A percentile compares a stretch with the other conserved stretches of the same genome.
Evolutionary conservation across 83 land plant species (phyloP).

Genomic region (Diphasiastrum complanatum): DNA sequence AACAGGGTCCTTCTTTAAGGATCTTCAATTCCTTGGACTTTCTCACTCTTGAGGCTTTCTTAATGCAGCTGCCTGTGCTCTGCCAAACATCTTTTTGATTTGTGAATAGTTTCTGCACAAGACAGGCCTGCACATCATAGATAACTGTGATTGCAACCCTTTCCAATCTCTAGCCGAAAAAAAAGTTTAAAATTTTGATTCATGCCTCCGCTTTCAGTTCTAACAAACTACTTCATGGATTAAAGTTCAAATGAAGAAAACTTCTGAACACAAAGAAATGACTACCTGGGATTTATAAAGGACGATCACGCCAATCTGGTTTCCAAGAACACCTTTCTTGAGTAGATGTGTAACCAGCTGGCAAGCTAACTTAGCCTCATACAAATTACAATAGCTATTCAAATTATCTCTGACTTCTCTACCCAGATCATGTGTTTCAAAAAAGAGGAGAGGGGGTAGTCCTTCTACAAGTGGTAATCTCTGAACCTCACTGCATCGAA

Average conservation of each 20-base stretch:
- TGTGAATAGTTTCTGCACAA: constrained; percentile 25
- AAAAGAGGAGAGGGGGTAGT: constrained; percentile 30
- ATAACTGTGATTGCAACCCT: background rate
- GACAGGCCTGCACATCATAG: constrained; percentile 10
- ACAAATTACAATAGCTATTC: constrained; percentile 24
- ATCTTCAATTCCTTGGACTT: background rate
- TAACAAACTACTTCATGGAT: background rate
- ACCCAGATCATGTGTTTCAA: constrained; percentile 27
- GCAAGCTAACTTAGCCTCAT: constrained; percentile 28
- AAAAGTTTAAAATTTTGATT: too few species aligned
- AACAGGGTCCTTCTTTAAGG: constrained; percentile 3
- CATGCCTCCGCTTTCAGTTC: background rate
- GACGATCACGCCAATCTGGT: constrained; percentile 30
- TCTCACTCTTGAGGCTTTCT: background rate
- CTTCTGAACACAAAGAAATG: background rate
- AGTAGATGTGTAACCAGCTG: constrained; percentile 14
- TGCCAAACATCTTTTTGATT: too few species aligned
- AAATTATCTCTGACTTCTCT: constrained; percentile 22
- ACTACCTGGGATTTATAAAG: constrained; percentile 37
- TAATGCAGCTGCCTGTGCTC: too few species aligned
- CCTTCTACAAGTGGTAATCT: constrained; percentile 29
- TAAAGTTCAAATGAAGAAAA: background rate
- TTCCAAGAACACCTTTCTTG: constrained; percentile 16
- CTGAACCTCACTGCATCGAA: constrained; percentile 27
- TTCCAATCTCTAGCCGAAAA: background rate